Percentiles rank a stretch among this genome's conserved stretches.
Evolutionary conservation across 495 filamentous ascomycete species (phyloP).

Genomic region (Penicillium egyptiacum): DNA sequence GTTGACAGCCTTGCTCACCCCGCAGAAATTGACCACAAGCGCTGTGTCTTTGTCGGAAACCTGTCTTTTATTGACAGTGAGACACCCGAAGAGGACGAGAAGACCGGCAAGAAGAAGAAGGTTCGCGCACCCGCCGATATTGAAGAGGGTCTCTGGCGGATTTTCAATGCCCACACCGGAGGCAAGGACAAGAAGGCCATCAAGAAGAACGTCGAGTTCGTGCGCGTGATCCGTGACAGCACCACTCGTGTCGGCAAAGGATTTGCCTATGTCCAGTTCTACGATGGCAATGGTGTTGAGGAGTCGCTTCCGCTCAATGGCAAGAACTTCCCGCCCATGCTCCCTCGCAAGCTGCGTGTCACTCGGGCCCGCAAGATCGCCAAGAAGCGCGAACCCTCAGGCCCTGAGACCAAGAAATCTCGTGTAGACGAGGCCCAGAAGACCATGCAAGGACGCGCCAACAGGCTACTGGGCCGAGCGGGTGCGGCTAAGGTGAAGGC

Average conservation of each 20-base stretch:
- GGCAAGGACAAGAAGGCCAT: slow-evolving; percentile 43
- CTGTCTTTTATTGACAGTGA: slow-evolving; percentile 93
- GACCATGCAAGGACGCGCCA: slow-evolving; percentile 75
- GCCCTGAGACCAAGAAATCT: slow-evolving; percentile 40
- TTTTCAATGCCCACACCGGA: slow-evolving; percentile 58
- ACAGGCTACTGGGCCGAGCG: slow-evolving; percentile 77
- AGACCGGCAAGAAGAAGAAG: slow-evolving; percentile 58
- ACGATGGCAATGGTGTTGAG: slow-evolving; percentile 85
- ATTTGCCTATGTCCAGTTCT: slow-evolving; percentile 96
- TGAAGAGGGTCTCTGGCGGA: slow-evolving; percentile 93
- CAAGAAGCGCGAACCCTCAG: slow-evolving; percentile 59
- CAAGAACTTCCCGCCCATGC: slow-evolving; percentile 89
- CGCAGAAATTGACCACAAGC: slow-evolving; percentile 71
- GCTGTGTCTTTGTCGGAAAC: slow-evolving; percentile 96
- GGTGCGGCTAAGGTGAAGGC: slow-evolving; percentile 66
- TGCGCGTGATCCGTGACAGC: slow-evolving; percentile 87
- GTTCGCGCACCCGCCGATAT: slow-evolving; percentile 75
- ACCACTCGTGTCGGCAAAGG: slow-evolving; percentile 93
- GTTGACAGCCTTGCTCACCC: slow-evolving; percentile 92
- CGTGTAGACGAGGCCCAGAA: slow-evolving; percentile 64
- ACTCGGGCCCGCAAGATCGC: slow-evolving; percentile 74
- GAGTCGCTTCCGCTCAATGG: slow-evolving; percentile 79
- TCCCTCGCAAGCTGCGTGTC: slow-evolving; percentile 85
- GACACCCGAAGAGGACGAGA: slow-evolving; percentile 55
- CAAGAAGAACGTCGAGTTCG: slow-evolving; percentile 84